Base-by-base conservation (phyloP, 805 yeast species). In the Kockiozyma suomiensis region DNA sequence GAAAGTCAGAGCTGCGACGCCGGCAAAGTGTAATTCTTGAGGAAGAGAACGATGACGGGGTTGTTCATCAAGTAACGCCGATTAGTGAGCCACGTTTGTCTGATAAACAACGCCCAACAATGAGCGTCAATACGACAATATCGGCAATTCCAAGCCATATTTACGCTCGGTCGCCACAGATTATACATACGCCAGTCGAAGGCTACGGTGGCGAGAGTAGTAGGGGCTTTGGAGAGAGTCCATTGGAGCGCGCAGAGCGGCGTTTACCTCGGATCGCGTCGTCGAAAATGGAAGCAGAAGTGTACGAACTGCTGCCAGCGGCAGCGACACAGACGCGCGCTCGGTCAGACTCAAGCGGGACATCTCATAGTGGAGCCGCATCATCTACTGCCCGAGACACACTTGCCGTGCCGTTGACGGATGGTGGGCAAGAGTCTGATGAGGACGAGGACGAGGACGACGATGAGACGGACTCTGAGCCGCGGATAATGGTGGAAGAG, bases 251-350 rank as follows among this genome's bases (percentile, higher is more conserved):
- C 10, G 61, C 57, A 4, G 57, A 58, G 57, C 25, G 47, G 28
- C 6, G 26, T n/a, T 46, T 58, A 26, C 61, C 61, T 33, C 33
- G 61, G 41, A 45, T 58, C 21, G 57, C 57, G 23, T 19, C 23
- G 52, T 45, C 57, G 2, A 26, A 19, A 26, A 32, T 52, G 48
- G 57, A 47, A 43, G n/a, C 26, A 4, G 56, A 53, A 32, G 49
- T 30, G 12, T 15, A 32, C 30, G 45, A 38, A 40, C 52, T 46
- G 21, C 43, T 38, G 26, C 32, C 50, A 13, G 26, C 25, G 21
- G 23, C 25, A 10, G 19, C 48, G 17, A 17, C 37, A 12, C 33
- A 17, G 19, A 45, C 10, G 10, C 51, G 41, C 10, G 19, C 41
- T 5, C 38, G 41, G 15, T n/a, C 51, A 6, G 51, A 23, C 2